phyloP scores from a whole-genome alignment of 371 early-diverging fungal species.

The Rhizopus microsporus region DNA sequence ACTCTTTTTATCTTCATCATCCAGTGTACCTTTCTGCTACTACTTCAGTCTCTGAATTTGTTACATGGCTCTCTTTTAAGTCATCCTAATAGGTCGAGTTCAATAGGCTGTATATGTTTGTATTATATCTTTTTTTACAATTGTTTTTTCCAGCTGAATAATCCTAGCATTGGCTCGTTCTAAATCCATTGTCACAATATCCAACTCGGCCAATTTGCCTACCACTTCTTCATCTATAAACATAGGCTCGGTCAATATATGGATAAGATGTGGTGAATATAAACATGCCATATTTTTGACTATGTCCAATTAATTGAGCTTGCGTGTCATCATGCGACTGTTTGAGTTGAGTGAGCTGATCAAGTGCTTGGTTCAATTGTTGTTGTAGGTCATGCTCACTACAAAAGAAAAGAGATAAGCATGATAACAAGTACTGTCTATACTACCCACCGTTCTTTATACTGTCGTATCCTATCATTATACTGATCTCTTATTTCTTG shows the following conservation, averaged over 20 bases:
- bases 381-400: conserved; percentile 85
- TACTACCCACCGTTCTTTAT: conserved; percentile 71
- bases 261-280: neutral
- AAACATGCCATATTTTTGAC: conserved; percentile 66
- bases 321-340: conserved; percentile 78
- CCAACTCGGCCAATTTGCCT: conserved; percentile 83
- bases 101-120: neutral
- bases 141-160: conserved; percentile 71
- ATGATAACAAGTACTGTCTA: neutral
- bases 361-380: conserved; percentile 80
- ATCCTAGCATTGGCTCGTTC: conserved; percentile 79
- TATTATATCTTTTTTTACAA: conserved; percentile 34
- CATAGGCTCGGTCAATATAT: neutral
- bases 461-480: conserved; percentile 75
- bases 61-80: conserved; percentile 50
- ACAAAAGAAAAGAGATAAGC: neutral
- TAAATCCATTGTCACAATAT: conserved; percentile 81
- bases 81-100: conserved; percentile 25
- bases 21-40: conserved; percentile 18
- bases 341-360: conserved; percentile 69
- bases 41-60: conserved; percentile 29
- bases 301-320: conserved; percentile 70
- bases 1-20: neutral
- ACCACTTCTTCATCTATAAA: conserved; percentile 76
- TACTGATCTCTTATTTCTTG: conserved; percentile 67